phyloP scores from a whole-genome alignment of 805 yeast genomes.

The Candida pini region DNA sequence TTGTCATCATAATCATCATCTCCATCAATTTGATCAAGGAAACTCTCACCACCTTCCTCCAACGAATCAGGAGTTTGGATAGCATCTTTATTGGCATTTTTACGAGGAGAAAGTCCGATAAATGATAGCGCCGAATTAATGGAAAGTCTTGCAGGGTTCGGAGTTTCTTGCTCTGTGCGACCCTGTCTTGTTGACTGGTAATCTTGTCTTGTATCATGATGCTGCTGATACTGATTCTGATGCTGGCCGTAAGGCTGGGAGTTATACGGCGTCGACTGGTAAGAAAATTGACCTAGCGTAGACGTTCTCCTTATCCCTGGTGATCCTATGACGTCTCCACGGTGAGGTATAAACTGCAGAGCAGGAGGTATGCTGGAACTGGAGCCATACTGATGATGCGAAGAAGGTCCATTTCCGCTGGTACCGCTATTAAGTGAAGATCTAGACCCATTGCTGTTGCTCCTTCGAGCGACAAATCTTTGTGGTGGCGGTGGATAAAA shows the following conservation, averaged over 20 bases:
- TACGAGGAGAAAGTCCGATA: slow-evolving; percentile 14
- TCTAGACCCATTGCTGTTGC: no score
- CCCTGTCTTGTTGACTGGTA: no score
- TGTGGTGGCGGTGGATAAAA: slow-evolving; percentile 1
- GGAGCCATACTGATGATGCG: not conserved
- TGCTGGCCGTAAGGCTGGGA: no score
- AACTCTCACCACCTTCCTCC: slow-evolving; percentile 8
- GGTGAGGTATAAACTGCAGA: slow-evolving; percentile 5
- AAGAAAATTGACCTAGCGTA: slow-evolving; percentile 4
- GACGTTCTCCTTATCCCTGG: slow-evolving; percentile 18
- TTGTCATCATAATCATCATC: slow-evolving; percentile 1
- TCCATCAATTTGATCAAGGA: no score
- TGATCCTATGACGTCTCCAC: slow-evolving; percentile 16
- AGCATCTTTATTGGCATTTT: slow-evolving; percentile 3
- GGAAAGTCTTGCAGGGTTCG: slow-evolving; percentile 18
- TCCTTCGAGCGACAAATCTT: not conserved
- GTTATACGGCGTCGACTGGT: no score
- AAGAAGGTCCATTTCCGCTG: no score
- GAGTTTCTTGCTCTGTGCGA: no score
- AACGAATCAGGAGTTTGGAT: slow-evolving; percentile 15
- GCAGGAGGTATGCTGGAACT: slow-evolving; percentile 7
- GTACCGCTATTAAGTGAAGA: no score
- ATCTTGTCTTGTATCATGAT: no score
- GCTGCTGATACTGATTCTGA: no score
- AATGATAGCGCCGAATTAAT: slow-evolving; percentile 21